Base-by-base conservation (phyloP, 2,329 filamentous ascomycete species). In the Mycosphaerelloides madeirae region DNA sequence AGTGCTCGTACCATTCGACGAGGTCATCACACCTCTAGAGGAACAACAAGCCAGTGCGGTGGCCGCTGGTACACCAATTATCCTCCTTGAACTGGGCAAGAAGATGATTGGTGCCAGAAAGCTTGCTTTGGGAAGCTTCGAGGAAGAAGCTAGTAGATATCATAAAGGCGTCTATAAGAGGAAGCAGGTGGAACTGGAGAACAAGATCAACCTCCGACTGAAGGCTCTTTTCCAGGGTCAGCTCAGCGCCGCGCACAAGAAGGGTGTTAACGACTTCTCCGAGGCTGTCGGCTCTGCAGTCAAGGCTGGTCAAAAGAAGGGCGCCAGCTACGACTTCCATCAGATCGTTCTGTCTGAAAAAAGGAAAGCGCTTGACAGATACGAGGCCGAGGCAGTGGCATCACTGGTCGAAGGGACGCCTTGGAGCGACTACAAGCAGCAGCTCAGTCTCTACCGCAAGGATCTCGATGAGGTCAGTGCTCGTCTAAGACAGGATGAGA, bases 121-220 rank as follows among this genome's bases (percentile, higher is more conserved):
- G 34, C 84, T 84, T 57, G 83, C 85, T 25, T 72, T 96, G 48
- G 84, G 84, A 58, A 81, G 81, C n/a, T 98, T 98, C 59, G 88
- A 95, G 64, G 79, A 78, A 0, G 88, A 95, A 64, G 93, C 93
- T 1, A 90, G 90, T 64, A 79, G 93, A 52, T 98, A 98, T 65
- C 93, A 97, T 74, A 97, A 97, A 71, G 89, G 85, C 14, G 93
- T 98, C 13, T 98, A 93, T 66, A 76, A 81, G 54, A 80, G 87
- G 46, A 98, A 98, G 71, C 81, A 81, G 52, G 76, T 80, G 2
- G 93, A 98, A 63, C 77, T 98, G 6, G 87, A 93, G 64, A 74
- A 73, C 58, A 96, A 95, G 68, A 78, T 96, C 31, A 93, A 97
- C 62, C 76, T 80, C n/a, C 80, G 93, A 28, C 76, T 98, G 41